Conservation (phyloP, 2,329 filamentous ascomycete species). For the Canariomyces notabilis region DNA sequence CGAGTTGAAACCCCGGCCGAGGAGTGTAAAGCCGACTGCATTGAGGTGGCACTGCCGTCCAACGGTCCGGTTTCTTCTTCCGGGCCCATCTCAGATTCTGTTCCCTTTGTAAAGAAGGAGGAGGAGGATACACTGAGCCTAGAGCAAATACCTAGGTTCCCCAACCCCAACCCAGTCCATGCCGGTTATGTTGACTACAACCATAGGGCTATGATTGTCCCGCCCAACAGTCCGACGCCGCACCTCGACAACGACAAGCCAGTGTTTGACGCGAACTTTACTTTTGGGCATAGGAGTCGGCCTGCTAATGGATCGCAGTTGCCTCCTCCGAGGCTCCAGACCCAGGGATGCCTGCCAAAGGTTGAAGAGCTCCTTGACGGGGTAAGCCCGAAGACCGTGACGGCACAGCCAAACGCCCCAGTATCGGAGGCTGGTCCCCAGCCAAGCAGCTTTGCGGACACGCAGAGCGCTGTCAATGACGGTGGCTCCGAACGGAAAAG, state of each 20-base stretch:
- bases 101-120: neutral
- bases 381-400: neutral
- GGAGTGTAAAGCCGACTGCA: neutral
- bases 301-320: neutral
- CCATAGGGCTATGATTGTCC: neutral
- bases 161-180: neutral
- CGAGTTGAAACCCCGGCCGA: neutral
- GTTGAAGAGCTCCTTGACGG: neutral
- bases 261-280: neutral
- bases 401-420: neutral
- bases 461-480: neutral
- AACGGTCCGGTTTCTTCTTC: neutral
- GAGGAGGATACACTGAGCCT: neutral
- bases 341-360: neutral
- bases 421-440: neutral
- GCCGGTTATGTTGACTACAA: neutral
- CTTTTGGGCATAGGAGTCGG: neutral
- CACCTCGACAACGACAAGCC: neutral
- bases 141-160: neutral
- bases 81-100: neutral
- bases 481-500: neutral
- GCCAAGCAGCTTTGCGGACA: neutral
- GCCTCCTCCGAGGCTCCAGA: neutral
- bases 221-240: neutral
- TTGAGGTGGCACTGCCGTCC: neutral